Evolutionary conservation across 2,329 filamentous ascomycete species (phyloP), one percentile per base, ranked within the genome.

Genomic region (Emergomyces orientalis): DNA sequence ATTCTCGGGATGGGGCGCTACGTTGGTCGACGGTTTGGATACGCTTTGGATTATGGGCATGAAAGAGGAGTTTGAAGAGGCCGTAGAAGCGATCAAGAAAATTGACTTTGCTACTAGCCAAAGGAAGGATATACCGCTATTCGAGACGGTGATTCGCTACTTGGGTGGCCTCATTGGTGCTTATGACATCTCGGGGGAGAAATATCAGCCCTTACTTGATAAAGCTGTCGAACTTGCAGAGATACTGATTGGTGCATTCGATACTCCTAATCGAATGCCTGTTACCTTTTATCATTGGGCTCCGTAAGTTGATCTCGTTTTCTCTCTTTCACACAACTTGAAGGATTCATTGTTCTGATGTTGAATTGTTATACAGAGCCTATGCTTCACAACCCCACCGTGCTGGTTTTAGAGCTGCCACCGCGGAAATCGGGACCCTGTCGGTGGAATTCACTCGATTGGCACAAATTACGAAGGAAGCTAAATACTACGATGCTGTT

Each of bases 261-360:
- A 74, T 56, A 72, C 71, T 8, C 65, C 67, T 17, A 71, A 71
- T 65, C 64, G 69, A n/a, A 68, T 72, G 70, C 71, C 71, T 2
- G 27, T 65, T 17, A 65, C 65, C 17, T 66, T 62, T 5, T 91
- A 87, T 75, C 95, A 93, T 76, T 96, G 89, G 90, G 83, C 84
- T 69, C 89, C 88, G 67, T 83, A 70, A 73, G 78, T 76, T 61
- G 17, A 25, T 49, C 34, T 34, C 59, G 37, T 59, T 61, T 60
- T 43, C 37, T 55, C 22, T 61, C 30, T 55, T 37, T 37, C 47
- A 39, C 55, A 7, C 8, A 47, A 49, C 45, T 61, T 66, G 52
- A 58, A 63, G 17, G 6, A 39, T 57, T 8, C 1, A 65, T 69
- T 56, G 65, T 69, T 30, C 82, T 19, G 85, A 80, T 69, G 82